Base-by-base conservation (phyloP, 257 asterid species). In the Solanum virginianum region DNA sequence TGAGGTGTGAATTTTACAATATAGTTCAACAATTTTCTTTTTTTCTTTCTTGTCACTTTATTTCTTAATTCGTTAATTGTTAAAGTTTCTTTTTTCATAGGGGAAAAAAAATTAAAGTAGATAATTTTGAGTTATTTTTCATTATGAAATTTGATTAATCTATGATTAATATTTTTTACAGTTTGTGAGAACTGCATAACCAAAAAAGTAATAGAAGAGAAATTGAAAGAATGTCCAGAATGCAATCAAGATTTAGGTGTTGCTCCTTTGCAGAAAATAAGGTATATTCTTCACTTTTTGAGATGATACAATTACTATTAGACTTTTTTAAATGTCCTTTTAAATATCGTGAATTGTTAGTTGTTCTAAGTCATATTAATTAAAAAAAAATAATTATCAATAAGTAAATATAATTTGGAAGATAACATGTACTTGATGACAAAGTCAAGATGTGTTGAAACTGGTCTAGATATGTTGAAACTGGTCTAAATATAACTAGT, bases 181-280 rank as follows among this genome's bases (percentile, higher is more conserved):
- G 96, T 93, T 43, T 70, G 98, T 87, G 89, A 89, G 86, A 88
- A 88, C 77, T 94, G 98, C 90, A 92, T 93, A 85, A 84, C 85
- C 80, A 80, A 81, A 84, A 93, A 89, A 87, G 86, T 94, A 39
- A 80, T 80, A 18, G 89, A 90, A 47, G 95, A 87, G 86, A 91
- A 88, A 79, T 87, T 84, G 86, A 88, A 86, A 14, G 82, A 80
- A 17, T 92, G 98, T 59, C 98, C 95, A 41, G 75, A 85, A 47
- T 94, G 98, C 88, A 85, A 87, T 63, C 85, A 84, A 4, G 86
- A 90, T 70, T 71, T 94, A 87, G 97, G 97, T 57, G 89, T 91
- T 82, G 86, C 75, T 13, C 98, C 97, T 3, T 66, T 91, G 87
- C 95, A 93, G 84, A 94, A 90, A 88, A 84, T 94, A 86, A 94